phyloP scores from a whole-genome alignment of 331 rosid species.

The Pyracantha coccinea region DNA sequence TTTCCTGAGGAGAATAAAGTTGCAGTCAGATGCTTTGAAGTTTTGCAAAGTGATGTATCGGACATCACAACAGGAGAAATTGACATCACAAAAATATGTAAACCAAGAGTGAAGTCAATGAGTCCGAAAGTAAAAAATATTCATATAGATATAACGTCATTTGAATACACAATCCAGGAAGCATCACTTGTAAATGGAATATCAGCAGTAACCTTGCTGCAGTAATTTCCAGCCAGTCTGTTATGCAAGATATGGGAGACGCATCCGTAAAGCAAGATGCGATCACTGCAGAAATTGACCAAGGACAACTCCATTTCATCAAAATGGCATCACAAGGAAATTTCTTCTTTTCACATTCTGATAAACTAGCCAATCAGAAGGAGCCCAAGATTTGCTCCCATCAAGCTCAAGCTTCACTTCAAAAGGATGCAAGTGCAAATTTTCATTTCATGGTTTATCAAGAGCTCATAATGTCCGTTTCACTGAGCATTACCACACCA shows the following conservation, averaged over 20 bases:
- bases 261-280: slow-evolving; percentile 92
- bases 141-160: neutral
- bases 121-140: neutral
- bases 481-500: neutral
- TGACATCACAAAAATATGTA: neutral
- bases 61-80: neutral
- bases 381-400: neutral
- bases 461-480: neutral
- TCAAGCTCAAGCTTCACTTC: neutral
- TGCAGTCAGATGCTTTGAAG: slow-evolving; percentile 18
- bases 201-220: slow-evolving; percentile 74
- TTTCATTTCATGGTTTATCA: neutral
- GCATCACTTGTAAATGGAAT: slow-evolving; percentile 9
- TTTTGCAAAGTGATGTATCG: neutral
- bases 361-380: slow-evolving; percentile 19
- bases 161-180: slow-evolving; percentile 14
- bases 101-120: neutral
- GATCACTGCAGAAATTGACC: slow-evolving; percentile 91
- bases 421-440: neutral
- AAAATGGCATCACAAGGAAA: slow-evolving; percentile 79
- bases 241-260: slow-evolving; percentile 79
- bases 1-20: slow-evolving; percentile 53
- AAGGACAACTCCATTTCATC: slow-evolving; percentile 82
- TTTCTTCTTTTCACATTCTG: slow-evolving; percentile 72
- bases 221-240: slow-evolving; percentile 97